Evolutionary conservation across 176 grass and related monocot genomes (phyloP).

Genomic region (Oryza officinalis): DNA sequence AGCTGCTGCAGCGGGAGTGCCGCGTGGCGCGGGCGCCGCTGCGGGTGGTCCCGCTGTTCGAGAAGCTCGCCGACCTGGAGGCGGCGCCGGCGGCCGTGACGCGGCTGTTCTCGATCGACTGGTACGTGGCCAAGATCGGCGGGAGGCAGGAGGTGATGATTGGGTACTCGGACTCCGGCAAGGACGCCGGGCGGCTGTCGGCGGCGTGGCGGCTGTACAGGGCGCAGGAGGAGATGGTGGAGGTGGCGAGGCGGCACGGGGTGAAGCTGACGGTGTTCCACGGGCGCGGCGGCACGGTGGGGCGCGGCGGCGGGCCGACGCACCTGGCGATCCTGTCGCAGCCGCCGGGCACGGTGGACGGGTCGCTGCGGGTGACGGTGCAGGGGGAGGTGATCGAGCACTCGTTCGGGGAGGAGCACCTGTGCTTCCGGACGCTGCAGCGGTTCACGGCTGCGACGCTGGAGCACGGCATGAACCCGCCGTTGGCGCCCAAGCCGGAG

Average conservation of each 20-base stretch:
- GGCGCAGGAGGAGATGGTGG: constrained; percentile 67
- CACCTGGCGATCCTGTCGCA: constrained; percentile 93
- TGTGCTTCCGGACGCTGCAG: constrained; percentile 82
- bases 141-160: constrained; percentile 95
- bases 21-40: constrained; percentile 41
- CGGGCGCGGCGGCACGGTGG: no score
- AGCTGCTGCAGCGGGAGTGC: constrained; percentile 80
- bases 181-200: constrained; percentile 84
- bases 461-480: constrained; percentile 89
- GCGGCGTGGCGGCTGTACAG: constrained; percentile 84
- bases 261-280: constrained; percentile 89
- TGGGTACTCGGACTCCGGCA: constrained; percentile 93
- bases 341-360: constrained; percentile 79
- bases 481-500: constrained; percentile 71
- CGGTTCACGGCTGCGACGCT: constrained; percentile 84
- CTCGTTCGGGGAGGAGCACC: constrained; percentile 75
- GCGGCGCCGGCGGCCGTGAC: constrained; percentile 48
- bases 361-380: constrained; percentile 75
- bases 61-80: constrained; percentile 77
- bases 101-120: constrained; percentile 70
- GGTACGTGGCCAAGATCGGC: constrained; percentile 62
- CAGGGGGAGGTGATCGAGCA: constrained; percentile 94
- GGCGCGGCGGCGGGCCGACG: constrained; percentile 72
- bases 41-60: constrained; percentile 78
- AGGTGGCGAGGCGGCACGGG: constrained; percentile 63